A percentile compares a stretch with the other conserved stretches of the same genome.
phyloP scores from a whole-genome alignment of 768 basidiomycete genomes.

The Serpula lacrymans region DNA sequence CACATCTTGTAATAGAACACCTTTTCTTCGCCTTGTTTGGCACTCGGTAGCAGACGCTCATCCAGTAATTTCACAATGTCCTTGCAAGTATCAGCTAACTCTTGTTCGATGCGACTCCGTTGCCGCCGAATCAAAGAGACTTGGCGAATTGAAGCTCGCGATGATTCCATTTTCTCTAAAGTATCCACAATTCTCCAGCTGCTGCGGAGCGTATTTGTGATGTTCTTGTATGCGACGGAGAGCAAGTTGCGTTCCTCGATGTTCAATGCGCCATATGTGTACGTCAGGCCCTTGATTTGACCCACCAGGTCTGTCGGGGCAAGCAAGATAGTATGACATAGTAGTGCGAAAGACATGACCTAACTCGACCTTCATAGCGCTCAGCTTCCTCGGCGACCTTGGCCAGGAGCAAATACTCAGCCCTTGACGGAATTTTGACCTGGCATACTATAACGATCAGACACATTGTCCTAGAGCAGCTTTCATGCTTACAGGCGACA shows the following conservation, averaged over 20 bases:
- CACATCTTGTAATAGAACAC: slow-evolving; percentile 92
- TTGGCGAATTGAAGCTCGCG: slow-evolving; percentile 40
- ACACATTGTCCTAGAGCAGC: neutral
- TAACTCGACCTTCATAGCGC: slow-evolving; percentile 72
- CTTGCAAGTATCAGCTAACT: slow-evolving; percentile 74
- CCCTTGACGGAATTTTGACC: slow-evolving; percentile 30
- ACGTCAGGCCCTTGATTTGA: slow-evolving; percentile 74
- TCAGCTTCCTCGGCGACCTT: slow-evolving; percentile 87
- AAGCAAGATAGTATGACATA: slow-evolving; percentile 4
- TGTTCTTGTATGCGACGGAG: slow-evolving; percentile 88
- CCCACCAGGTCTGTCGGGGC: slow-evolving; percentile 60
- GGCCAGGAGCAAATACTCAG: slow-evolving; percentile 58
- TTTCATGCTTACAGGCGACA: slow-evolving; percentile 4
- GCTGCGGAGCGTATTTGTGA: slow-evolving; percentile 77
- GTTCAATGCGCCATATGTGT: slow-evolving; percentile 64
- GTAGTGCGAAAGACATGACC: neutral
- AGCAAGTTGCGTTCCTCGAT: slow-evolving; percentile 87
- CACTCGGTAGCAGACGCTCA: slow-evolving; percentile 52
- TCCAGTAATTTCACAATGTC: slow-evolving; percentile 75
- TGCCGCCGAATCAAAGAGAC: slow-evolving; percentile 67
- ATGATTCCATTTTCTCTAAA: slow-evolving; percentile 59
- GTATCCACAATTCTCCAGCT: slow-evolving; percentile 82
- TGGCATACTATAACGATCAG: slow-evolving; percentile 7
- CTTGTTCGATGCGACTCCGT: slow-evolving; percentile 71
- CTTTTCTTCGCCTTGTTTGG: slow-evolving; percentile 73